phyloP scores from a whole-genome alignment of 2,329 filamentous ascomycete genomes.

The Metarhizium sp. region DNA sequence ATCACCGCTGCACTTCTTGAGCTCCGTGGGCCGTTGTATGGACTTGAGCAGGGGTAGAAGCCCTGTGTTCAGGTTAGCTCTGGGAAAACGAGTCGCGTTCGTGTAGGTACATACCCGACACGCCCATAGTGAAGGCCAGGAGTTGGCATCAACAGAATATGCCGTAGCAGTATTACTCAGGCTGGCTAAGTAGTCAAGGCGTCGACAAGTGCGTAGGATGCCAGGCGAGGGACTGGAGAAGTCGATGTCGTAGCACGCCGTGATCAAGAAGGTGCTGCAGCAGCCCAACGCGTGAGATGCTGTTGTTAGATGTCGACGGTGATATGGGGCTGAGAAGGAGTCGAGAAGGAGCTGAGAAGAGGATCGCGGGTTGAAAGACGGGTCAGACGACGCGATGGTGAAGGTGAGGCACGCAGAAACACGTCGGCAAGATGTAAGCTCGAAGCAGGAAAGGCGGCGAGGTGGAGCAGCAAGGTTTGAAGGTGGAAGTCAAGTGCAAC shows the following conservation, averaged over 20 bases:
- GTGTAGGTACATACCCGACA: conserved; percentile 20
- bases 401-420: not conserved
- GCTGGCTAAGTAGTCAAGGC: not conserved
- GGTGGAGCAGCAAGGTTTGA: not conserved
- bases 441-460: not conserved
- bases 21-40: conserved; percentile 78
- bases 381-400: not conserved
- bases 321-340: not conserved
- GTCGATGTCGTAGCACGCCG: not conserved
- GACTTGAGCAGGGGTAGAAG: conserved; percentile 89
- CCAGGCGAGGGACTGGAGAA: not conserved
- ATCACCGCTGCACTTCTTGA: conserved; percentile 81
- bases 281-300: not conserved
- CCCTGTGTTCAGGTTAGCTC: conserved; percentile 38
- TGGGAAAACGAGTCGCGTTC: not conserved
- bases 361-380: not conserved
- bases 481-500: not conserved
- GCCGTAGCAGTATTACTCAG: not conserved
- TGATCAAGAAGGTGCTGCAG: not conserved
- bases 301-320: too few relatives aligned
- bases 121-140: conserved; percentile 21
- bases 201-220: not conserved
- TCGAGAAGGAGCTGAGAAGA: not conserved
- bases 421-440: not conserved
- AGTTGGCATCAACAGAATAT: not conserved